Conservation (phyloP, 495 filamentous ascomycete species). For the Apiosordaria backusii region DNA sequence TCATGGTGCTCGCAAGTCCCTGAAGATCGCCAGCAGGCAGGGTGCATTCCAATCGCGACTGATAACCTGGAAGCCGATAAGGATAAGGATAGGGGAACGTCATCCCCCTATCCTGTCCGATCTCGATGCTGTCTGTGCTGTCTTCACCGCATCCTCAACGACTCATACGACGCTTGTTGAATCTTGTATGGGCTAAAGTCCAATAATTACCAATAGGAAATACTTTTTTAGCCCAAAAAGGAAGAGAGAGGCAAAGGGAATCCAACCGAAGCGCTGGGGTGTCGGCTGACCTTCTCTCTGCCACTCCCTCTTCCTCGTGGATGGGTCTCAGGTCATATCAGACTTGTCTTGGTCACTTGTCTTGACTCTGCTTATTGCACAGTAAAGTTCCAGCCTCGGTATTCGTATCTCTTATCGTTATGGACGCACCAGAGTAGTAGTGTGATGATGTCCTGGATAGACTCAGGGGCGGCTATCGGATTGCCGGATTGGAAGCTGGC, state of each 20-base stretch:
- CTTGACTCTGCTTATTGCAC: neutral
- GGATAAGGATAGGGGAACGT: neutral
- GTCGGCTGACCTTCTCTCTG: neutral
- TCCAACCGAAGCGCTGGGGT: neutral
- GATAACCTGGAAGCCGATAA: slow-evolving; percentile 4
- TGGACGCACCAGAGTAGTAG: neutral
- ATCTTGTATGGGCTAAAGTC: neutral
- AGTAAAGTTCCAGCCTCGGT: neutral
- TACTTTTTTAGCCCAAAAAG: neutral
- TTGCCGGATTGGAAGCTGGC: neutral
- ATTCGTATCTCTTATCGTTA: neutral
- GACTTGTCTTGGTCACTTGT: no score
- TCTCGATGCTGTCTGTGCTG: neutral
- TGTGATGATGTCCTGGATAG: neutral
- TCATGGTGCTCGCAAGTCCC: neutral
- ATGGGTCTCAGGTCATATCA: neutral
- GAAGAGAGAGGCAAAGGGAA: neutral
- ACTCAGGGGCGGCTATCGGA: neutral
- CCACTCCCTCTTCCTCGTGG: neutral
- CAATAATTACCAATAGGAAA: neutral
- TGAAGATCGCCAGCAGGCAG: neutral
- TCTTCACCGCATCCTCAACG: neutral
- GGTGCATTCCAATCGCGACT: neutral
- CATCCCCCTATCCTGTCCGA: neutral
- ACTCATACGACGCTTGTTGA: neutral